phyloP scores from a whole-genome alignment of 257 asterid genomes.

The Solanum clarkiae region DNA sequence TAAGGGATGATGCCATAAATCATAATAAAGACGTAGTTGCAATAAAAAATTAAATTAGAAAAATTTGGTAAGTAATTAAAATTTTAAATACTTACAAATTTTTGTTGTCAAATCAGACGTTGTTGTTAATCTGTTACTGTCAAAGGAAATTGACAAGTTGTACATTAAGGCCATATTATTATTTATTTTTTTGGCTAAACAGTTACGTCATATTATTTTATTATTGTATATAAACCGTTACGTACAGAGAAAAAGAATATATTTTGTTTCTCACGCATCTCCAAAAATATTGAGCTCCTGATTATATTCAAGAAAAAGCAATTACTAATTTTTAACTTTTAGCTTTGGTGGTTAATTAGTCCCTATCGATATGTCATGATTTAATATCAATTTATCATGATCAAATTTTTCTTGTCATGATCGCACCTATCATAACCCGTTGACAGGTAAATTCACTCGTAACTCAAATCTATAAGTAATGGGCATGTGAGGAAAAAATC shows the following conservation, averaged over 20 bases:
- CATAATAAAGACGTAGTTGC: neutral
- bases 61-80: neutral
- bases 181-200: neutral
- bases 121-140: neutral
- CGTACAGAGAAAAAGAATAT: neutral
- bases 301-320: neutral
- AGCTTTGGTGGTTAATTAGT: neutral
- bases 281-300: neutral
- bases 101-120: neutral
- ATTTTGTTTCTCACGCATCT: neutral
- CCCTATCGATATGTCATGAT: neutral
- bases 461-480: no score
- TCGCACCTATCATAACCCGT: no score
- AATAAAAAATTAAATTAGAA: neutral
- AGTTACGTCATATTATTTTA: neutral
- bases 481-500: no score
- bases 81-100: neutral
- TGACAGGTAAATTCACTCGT: rapidly evolving
- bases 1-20: neutral
- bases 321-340: neutral
- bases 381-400: no score
- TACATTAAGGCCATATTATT: neutral
- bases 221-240: neutral
- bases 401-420: rapidly evolving
- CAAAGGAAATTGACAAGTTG: neutral